These are phyloP conservation scores for Citrus medica DNA, from an alignment of 345 rosid genomes.

Conservation along the genomic window DNA sequence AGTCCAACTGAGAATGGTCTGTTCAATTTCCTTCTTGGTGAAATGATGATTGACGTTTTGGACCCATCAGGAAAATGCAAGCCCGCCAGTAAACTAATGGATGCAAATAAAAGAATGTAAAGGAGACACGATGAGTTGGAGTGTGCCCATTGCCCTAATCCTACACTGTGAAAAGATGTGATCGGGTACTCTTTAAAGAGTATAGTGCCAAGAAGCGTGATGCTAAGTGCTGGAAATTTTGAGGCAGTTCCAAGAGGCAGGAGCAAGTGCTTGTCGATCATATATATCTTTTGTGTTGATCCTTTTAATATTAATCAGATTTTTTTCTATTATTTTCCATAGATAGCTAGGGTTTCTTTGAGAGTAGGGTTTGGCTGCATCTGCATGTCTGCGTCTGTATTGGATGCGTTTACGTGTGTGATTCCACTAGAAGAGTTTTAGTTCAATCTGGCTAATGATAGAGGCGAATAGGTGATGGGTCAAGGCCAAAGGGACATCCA, in stretches of 20 bases:
- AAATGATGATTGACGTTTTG: background rate
- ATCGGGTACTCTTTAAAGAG: background rate
- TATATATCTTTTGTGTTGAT: background rate
- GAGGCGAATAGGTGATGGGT: background rate
- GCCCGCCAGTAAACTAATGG: background rate
- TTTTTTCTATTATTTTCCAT: background rate
- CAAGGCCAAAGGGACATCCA: background rate
- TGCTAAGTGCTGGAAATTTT: background rate
- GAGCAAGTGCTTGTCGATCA: background rate
- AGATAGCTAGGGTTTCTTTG: background rate
- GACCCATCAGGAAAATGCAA: background rate
- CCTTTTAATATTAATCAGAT: background rate
- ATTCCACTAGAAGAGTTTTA: conserved; percentile 2
- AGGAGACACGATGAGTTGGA: background rate
- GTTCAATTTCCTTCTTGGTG: background rate
- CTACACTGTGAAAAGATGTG: background rate
- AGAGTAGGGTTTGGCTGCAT: background rate
- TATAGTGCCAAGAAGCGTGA: background rate
- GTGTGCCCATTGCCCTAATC: background rate
- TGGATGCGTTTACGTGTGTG: background rate
- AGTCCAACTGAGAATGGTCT: conserved; percentile 9
- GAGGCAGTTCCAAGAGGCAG: conserved; percentile 12
- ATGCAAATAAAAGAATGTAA: background rate
- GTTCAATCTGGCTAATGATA: background rate
- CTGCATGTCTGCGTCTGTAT: background rate